phyloP scores from a whole-genome alignment of 306 rosid species.

The Luffa acutangula region DNA sequence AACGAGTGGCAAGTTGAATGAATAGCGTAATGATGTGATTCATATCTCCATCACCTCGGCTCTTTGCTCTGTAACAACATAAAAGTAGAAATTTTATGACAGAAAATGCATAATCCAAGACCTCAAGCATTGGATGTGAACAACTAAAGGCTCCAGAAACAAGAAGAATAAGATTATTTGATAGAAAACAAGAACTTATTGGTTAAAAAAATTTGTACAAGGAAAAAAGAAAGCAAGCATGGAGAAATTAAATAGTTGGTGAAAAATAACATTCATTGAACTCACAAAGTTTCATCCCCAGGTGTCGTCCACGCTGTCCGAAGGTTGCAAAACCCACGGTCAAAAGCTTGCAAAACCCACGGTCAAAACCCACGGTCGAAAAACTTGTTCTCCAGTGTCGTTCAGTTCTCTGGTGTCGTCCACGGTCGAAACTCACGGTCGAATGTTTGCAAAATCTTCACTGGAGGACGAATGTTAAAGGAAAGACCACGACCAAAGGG shows the following conservation, averaged over 20 bases:
- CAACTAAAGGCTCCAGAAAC: background rate
- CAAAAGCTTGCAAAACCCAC: no score
- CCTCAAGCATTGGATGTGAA: background rate
- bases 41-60: conserved; percentile 70
- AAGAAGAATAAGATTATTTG: background rate
- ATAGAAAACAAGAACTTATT: background rate
- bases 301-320: no score
- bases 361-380: no score
- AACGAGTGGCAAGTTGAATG: conserved; percentile 62
- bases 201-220: background rate
- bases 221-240: background rate
- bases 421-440: no score
- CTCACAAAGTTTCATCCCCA: background rate
- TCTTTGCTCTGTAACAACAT: conserved; percentile 53
- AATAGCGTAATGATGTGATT: conserved; percentile 56
- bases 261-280: background rate
- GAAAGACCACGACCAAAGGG: no score
- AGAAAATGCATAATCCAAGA: conserved; percentile 1
- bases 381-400: no score
- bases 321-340: no score
- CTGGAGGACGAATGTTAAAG: no score
- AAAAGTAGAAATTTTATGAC: background rate
- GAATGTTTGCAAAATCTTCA: no score
- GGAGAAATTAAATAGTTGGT: background rate
- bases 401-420: no score